Evolutionary conservation across 371 early-diverging fungal species (phyloP), one percentile per base, ranked within the genome.

Genomic region (Mortierella sp.): DNA sequence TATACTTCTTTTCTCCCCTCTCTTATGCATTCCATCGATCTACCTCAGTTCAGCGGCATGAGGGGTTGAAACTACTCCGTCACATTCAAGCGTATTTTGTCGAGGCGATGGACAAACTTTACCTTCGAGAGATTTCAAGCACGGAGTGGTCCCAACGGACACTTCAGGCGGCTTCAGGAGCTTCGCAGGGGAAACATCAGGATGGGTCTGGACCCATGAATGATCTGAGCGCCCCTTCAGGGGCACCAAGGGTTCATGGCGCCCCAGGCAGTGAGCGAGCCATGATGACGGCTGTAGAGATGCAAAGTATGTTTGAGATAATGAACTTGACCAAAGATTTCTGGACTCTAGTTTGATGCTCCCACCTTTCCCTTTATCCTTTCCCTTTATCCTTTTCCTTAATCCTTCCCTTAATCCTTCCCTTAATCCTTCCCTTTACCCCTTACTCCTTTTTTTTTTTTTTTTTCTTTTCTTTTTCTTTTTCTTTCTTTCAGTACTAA

Each of bases 61-160:
- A 96, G 55, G 87, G 84, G 21, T 68, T 87, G 46, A 90, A 91
- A 60, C 81, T 96, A 30, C 94, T 92, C 72, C 86, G 87, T 23
- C 79, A 87, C 23, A 87, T 94, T 46, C 90, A 93, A 65, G 89
- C 90, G 23, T 92, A 94, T 70, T 89, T 96, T 84, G 84, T 90
- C 18, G 91, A 90, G 15, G 95, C 93, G 0, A 86, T 88, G 7
- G 95, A 95, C 58, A 93, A 93, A 29, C 74, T 96, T 18, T 95
- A 94, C 68, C 70, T 95, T 59, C 89, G 96, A 12, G 92, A 96
- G 61, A 91, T 96, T 28, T 95, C 97, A 0, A 92, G 91, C 56
- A 84, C 86, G 2, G 96, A 97, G 66, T 94, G 94, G 95, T 79
- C 85, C 6, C 84, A 87, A 30, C 83, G 88, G 28, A 82, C 86